These are phyloP conservation scores for Grigorovia yakushimaensis DNA, from an alignment of 805 yeast species.

Conservation along the genomic window DNA sequence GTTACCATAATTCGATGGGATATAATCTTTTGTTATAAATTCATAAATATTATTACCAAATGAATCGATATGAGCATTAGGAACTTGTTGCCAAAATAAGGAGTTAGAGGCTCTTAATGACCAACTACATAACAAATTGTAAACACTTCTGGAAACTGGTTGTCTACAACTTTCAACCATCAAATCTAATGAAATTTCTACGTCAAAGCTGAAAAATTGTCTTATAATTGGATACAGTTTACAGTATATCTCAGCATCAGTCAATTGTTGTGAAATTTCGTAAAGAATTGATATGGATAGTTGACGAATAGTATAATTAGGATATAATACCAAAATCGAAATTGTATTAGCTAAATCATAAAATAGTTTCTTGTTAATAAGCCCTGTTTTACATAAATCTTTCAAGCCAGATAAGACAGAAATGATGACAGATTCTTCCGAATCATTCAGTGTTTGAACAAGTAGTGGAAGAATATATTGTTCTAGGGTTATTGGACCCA, in stretches of 20 bases:
- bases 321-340: constrained; percentile 62
- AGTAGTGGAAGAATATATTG: constrained; percentile 81
- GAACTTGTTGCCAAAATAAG: constrained; percentile 66
- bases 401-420: constrained; percentile 53
- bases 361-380: constrained; percentile 40
- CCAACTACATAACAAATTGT: constrained; percentile 61
- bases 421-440: constrained; percentile 72
- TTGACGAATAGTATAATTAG: constrained; percentile 78
- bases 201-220: constrained; percentile 68
- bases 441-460: constrained; percentile 73
- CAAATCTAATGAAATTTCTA: constrained; percentile 57
- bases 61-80: constrained; percentile 30
- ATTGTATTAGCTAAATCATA: constrained; percentile 47
- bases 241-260: constrained; percentile 75
- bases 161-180: constrained; percentile 57
- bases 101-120: constrained; percentile 54
- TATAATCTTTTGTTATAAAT: constrained; percentile 23
- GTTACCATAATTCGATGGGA: constrained; percentile 23
- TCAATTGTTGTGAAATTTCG: constrained; percentile 49
- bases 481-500: constrained; percentile 75
- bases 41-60: constrained; percentile 34
- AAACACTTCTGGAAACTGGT: constrained; percentile 59
- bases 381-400: constrained; percentile 46
- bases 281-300: constrained; percentile 52
- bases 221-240: constrained; percentile 71